Percentiles rank a stretch among this genome's conserved stretches.
phyloP scores from a whole-genome alignment of 108 stramenopile species.

The Thalassiosira profunda region DNA sequence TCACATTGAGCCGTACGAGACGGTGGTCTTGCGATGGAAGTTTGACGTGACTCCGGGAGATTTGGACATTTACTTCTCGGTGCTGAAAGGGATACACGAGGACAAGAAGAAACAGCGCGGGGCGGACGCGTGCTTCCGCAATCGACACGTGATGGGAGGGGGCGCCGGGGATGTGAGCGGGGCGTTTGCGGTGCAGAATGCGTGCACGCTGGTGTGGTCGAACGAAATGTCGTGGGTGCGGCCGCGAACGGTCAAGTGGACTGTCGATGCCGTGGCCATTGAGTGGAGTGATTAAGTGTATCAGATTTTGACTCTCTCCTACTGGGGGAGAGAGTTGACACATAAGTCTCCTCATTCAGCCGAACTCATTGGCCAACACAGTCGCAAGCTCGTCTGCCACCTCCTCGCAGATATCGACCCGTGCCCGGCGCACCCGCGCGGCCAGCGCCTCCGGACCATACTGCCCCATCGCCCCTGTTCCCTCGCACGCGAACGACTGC shows the following conservation, averaged over 20 bases:
- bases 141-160: slow-evolving; percentile 66
- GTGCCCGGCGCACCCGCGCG: not conserved
- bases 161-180: slow-evolving; percentile 81
- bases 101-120: slow-evolving; percentile 47
- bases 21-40: slow-evolving; percentile 83
- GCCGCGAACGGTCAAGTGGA: slow-evolving; percentile 81
- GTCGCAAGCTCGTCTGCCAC: slow-evolving; percentile 11
- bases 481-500: not conserved
- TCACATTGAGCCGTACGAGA: slow-evolving; percentile 50
- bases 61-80: slow-evolving; percentile 68
- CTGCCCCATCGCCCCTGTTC: not conserved
- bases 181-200: slow-evolving; percentile 75
- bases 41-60: slow-evolving; percentile 84
- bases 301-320: too few species aligned
- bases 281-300: slow-evolving; percentile 46
- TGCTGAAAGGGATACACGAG: slow-evolving; percentile 76
- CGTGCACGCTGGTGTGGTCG: slow-evolving; percentile 87
- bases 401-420: not conserved
- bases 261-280: slow-evolving; percentile 74
- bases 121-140: slow-evolving; percentile 58
- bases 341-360: too few species aligned
- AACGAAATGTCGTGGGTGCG: slow-evolving; percentile 89
- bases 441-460: not conserved
- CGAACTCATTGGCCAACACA: too few species aligned
- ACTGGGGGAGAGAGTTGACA: too few species aligned